Evolutionary conservation across 2,329 filamentous ascomycete species (phyloP).

Genomic region (Penicillium sp.): DNA sequence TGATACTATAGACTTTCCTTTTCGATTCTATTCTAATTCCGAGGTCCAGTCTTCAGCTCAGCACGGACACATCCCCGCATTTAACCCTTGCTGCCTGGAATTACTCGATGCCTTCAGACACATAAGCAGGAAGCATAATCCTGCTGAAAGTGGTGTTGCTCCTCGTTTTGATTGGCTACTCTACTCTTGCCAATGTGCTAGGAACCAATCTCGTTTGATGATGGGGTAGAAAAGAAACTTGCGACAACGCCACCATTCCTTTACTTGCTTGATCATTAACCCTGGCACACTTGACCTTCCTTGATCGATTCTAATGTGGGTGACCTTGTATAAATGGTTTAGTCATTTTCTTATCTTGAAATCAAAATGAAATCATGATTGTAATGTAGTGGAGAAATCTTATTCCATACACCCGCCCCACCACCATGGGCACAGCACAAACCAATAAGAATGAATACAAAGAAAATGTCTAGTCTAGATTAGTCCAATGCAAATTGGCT

Average conservation of each 20-base stretch:
- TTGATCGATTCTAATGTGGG: not conserved
- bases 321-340: not conserved
- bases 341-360: not conserved
- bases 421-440: not conserved
- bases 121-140: not conserved
- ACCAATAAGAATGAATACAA: too few species aligned
- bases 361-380: not conserved
- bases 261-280: not conserved
- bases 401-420: not conserved
- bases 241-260: not conserved
- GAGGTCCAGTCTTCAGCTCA: not conserved
- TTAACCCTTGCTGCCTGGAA: constrained; percentile 16
- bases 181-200: not conserved
- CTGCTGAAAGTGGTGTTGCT: not conserved
- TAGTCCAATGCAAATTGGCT: too few species aligned
- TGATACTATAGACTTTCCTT: not conserved
- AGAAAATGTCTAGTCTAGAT: too few species aligned
- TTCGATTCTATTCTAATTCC: not conserved
- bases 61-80: not conserved
- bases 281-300: not conserved
- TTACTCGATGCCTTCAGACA: not conserved
- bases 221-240: not conserved
- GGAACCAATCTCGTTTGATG: not conserved
- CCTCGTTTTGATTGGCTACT: not conserved
- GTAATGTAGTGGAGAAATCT: not conserved